Conservation (phyloP, 768 basidiomycete species). For the Naganishia friedmannii region DNA sequence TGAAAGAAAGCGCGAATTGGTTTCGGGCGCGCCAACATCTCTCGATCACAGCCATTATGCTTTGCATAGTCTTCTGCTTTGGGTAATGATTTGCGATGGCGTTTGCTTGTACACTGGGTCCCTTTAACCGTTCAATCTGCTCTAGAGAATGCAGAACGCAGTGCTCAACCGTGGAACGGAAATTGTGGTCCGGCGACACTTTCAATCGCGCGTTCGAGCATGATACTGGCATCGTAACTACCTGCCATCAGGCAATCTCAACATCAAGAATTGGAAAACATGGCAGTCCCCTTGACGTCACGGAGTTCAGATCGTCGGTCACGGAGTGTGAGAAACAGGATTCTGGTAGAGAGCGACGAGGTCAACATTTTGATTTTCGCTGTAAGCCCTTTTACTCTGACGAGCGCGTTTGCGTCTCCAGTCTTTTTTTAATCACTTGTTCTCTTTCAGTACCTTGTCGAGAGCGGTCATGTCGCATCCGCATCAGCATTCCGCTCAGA, state of each 20-base stretch:
- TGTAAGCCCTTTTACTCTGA: not conserved
- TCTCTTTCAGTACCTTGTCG: slow-evolving; percentile 11
- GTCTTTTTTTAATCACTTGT: not conserved
- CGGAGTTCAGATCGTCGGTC: not conserved
- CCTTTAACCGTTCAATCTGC: not conserved
- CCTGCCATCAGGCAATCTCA: slow-evolving; percentile 4
- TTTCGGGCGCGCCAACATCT: slow-evolving; percentile 2
- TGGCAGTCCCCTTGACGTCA: slow-evolving; percentile 2
- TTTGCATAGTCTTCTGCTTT: slow-evolving; percentile 7
- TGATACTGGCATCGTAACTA: not conserved
- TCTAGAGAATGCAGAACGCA: not conserved
- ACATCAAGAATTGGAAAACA: not conserved
- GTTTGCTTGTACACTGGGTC: not conserved
- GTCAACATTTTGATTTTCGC: slow-evolving; percentile 17
- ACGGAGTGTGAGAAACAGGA: slow-evolving; percentile 15
- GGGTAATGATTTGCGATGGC: slow-evolving; percentile 16
- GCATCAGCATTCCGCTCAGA: slow-evolving; percentile 47
- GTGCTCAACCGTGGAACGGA: not conserved
- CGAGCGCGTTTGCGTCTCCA: not conserved
- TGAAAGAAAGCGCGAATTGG: not conserved
- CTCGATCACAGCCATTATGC: not conserved
- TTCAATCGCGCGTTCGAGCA: not conserved
- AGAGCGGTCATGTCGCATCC: slow-evolving; percentile 33
- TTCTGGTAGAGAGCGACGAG: slow-evolving; percentile 11
- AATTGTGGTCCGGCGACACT: not conserved